These are phyloP conservation scores for Beverwykella pulmonaria DNA, from an alignment of 495 filamentous ascomycete genomes.

Conservation along the genomic window DNA sequence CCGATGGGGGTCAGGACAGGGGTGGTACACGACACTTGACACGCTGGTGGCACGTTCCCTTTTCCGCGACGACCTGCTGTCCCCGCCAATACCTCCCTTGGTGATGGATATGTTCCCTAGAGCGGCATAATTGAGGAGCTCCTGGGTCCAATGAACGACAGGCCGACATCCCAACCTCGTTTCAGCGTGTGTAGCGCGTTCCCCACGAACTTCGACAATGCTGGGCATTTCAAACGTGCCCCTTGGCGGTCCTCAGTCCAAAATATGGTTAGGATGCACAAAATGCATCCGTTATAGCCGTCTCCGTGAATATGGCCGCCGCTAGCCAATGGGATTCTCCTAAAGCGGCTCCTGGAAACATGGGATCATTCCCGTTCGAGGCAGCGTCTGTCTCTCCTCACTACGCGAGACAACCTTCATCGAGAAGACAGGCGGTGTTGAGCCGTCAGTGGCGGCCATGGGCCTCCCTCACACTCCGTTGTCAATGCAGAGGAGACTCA, in stretches of 20 bases:
- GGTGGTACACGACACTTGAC: neutral
- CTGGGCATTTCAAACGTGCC: constrained; percentile 17
- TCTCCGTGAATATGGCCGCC: neutral
- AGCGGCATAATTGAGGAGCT: constrained; percentile 20
- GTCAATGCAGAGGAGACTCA: constrained; percentile 14
- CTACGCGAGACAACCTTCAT: constrained; percentile 5
- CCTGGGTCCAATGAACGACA: neutral
- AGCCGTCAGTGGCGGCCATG: constrained; percentile 4
- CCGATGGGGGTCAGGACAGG: neutral
- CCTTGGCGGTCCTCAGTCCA: neutral
- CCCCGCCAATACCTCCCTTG: constrained; percentile 8
- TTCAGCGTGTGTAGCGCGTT: constrained; percentile 15
- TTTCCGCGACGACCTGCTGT: constrained; percentile 9
- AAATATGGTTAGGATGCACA: neutral
- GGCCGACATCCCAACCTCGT: constrained; percentile 7
- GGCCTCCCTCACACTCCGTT: neutral
- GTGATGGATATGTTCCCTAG: neutral
- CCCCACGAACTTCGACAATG: neutral
- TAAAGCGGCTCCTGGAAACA: constrained; percentile 3
- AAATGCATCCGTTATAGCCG: constrained; percentile 11
- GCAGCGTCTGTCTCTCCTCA: constrained; percentile 20
- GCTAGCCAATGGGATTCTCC: neutral
- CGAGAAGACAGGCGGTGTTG: neutral
- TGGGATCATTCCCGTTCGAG: constrained; percentile 11
- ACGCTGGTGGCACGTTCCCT: constrained; percentile 15